Evolutionary conservation across 2,329 filamentous ascomycete genomes (phyloP).

Genomic region (Mariannaea sp.): DNA sequence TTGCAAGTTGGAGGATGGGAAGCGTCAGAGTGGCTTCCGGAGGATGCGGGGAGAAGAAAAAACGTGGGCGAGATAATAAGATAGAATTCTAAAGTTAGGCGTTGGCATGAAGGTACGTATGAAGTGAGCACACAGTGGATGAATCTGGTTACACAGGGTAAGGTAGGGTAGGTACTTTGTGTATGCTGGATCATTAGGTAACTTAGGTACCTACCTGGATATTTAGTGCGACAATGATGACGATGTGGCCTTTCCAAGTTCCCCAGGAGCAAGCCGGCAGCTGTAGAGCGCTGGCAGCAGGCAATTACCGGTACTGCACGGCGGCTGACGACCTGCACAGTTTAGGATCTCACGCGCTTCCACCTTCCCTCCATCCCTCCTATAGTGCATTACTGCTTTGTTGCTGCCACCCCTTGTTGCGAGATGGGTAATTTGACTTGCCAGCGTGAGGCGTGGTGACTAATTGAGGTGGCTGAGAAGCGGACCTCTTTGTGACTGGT

Average conservation of each 20-base stretch:
- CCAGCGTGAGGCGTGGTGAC: not conserved
- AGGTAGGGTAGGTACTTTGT: too few relatives aligned
- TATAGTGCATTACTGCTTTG: too few relatives aligned
- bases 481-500: not conserved
- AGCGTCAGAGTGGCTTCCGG: too few relatives aligned
- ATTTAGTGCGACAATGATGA: conserved; percentile 3
- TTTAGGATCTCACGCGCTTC: not conserved
- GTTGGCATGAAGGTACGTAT: too few relatives aligned
- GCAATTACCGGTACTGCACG: conserved; percentile 13
- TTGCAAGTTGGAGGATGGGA: not conserved
- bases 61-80: not conserved
- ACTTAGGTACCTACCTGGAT: too few relatives aligned
- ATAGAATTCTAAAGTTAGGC: not conserved
- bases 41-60: not conserved
- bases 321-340: conserved; percentile 3
- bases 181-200: too few relatives aligned
- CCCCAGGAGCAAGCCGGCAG: not conserved
- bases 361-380: conserved; percentile 3
- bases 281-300: conserved; percentile 10
- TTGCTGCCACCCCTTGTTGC: too few relatives aligned
- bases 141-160: not conserved
- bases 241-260: conserved; percentile 22
- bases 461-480: not conserved
- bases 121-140: not conserved
- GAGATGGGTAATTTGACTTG: not conserved